These are phyloP conservation scores for Aspergillus hiratsukae DNA, from an alignment of 2,329 filamentous ascomycete species.

Conservation along the genomic window DNA sequence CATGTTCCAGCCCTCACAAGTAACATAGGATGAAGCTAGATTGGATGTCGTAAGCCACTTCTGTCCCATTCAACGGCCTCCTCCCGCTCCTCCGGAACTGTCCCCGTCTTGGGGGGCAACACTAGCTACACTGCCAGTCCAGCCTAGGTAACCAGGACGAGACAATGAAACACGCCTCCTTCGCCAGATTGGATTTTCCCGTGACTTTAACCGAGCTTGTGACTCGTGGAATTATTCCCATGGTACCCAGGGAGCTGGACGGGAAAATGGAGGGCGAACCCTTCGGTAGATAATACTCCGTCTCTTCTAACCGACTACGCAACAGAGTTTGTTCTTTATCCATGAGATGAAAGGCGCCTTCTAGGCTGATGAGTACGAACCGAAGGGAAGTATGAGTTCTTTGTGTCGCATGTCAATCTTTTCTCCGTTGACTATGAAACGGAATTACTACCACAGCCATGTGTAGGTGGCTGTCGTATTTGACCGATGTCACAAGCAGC, in stretches of 20 bases:
- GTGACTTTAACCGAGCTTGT: background rate
- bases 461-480: background rate
- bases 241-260: background rate
- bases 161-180: background rate
- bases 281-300: too few species aligned
- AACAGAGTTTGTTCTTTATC: background rate
- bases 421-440: too few species aligned
- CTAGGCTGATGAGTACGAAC: too few species aligned
- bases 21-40: too few species aligned
- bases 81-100: background rate
- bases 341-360: too few species aligned
- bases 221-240: background rate
- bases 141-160: background rate
- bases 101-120: background rate
- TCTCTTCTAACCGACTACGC: background rate
- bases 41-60: too few species aligned
- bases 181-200: background rate
- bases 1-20: background rate
- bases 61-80: conserved; percentile 1
- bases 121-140: background rate
- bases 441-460: background rate
- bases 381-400: too few species aligned
- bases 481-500: background rate
- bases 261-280: too few species aligned
- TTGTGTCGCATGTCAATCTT: too few species aligned